Conservation (phyloP, 1,284 basidiomycete genomes). For the Pseudomicrostroma phylloplanum region DNA sequence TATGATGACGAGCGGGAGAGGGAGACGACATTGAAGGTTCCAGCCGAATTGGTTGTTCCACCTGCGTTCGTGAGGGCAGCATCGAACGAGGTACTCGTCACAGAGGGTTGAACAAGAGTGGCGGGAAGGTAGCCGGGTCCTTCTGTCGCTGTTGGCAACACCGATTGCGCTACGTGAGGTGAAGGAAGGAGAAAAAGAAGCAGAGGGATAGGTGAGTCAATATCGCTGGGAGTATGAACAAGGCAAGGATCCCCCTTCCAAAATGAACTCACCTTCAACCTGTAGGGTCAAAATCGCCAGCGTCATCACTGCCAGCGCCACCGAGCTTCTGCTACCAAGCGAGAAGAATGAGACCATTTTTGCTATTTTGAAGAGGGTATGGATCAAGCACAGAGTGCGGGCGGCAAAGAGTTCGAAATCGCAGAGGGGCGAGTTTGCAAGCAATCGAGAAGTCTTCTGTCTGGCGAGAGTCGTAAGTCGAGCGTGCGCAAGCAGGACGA, state of each 20-base stretch:
- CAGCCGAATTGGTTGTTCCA: conserved; percentile 34
- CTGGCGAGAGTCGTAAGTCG: neutral
- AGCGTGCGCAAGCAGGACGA: neutral
- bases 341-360: neutral
- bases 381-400: neutral
- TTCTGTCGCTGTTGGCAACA: conserved; percentile 1
- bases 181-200: neutral
- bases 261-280: neutral
- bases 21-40: conserved; percentile 35
- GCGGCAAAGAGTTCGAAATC: neutral
- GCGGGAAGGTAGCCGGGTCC: conserved; percentile 11
- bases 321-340: neutral
- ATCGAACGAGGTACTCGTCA: conserved; percentile 21
- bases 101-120: conserved; percentile 7
- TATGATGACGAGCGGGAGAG: conserved; percentile 24
- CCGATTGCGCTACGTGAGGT: neutral
- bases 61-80: conserved; percentile 28
- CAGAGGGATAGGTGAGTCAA: neutral
- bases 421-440: neutral
- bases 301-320: neutral
- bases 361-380: neutral
- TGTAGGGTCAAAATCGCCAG: neutral
- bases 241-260: too few relatives aligned
- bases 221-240: neutral
- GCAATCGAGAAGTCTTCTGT: neutral